Conservation (phyloP, 768 basidiomycete species). For the Trametes elegans region DNA sequence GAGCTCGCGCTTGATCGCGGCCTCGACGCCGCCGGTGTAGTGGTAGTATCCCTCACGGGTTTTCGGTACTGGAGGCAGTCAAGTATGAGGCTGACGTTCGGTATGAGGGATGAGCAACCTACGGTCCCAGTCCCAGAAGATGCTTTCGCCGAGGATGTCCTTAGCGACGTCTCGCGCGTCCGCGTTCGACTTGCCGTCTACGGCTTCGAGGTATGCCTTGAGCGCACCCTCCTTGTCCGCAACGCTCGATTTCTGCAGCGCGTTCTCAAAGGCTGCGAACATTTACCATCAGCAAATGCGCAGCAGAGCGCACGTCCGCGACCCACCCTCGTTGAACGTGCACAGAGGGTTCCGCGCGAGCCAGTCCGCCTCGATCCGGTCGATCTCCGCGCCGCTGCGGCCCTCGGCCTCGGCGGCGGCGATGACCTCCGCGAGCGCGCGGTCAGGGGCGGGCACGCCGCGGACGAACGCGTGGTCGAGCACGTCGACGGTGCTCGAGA, state of each 20-base stretch:
- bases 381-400: constrained; percentile 64
- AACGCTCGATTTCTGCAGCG: constrained; percentile 47
- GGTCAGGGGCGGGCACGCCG: constrained; percentile 50
- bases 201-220: constrained; percentile 56
- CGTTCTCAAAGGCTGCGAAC: constrained; percentile 55
- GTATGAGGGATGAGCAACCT: constrained; percentile 28
- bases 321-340: constrained; percentile 82
- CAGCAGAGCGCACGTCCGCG: not conserved
- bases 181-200: constrained; percentile 63
- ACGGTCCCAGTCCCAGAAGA: constrained; percentile 93
- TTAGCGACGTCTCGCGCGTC: constrained; percentile 73
- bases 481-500: constrained; percentile 81
- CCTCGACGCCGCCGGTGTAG: constrained; percentile 75
- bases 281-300: not conserved
- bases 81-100: not conserved
- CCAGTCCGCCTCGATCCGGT: constrained; percentile 76
- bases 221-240: constrained; percentile 53
- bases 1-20: constrained; percentile 77
- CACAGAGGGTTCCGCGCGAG: constrained; percentile 61
- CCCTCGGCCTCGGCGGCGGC: constrained; percentile 65
- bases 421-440: constrained; percentile 67
- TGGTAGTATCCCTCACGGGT: constrained; percentile 93
- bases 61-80: constrained; percentile 58
- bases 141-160: constrained; percentile 63
- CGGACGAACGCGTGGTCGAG: constrained; percentile 78